Percentiles rank a stretch among this genome's conserved stretches.
phyloP scores from a whole-genome alignment of 805 yeast species.

The Ogataea nitratoaversa region DNA sequence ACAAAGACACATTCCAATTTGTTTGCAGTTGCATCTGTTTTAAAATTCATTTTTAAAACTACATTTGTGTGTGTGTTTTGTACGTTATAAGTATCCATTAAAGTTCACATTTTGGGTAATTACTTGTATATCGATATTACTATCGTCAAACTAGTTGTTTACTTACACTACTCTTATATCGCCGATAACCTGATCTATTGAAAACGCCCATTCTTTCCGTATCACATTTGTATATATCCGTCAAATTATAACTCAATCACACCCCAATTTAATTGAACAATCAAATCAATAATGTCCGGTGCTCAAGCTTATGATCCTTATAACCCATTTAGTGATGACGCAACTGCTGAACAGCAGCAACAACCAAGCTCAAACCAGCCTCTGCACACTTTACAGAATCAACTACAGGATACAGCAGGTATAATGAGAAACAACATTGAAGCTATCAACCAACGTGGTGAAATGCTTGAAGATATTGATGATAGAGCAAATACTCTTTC shows the following conservation, averaged over 20 bases:
- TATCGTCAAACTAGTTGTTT: too few relatives aligned
- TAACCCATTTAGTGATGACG: constrained; percentile 31
- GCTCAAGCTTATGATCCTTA: constrained; percentile 33
- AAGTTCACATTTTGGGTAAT: too few relatives aligned
- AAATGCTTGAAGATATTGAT: constrained; percentile 85
- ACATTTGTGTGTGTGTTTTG: too few relatives aligned
- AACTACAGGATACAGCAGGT: constrained; percentile 78
- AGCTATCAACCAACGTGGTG: constrained; percentile 93
- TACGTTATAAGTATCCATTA: too few relatives aligned
- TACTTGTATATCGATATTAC: too few relatives aligned
- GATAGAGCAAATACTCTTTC: constrained; percentile 92
- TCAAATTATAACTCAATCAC: not conserved
- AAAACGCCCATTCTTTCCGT: constrained; percentile 1
- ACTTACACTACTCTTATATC: too few relatives aligned
- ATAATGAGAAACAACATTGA: constrained; percentile 96
- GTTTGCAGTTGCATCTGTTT: too few relatives aligned
- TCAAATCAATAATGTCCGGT: constrained; percentile 22
- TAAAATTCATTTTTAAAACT: too few relatives aligned
- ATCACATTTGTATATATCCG: not conserved
- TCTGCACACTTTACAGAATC: constrained; percentile 28
- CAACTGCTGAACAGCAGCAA: constrained; percentile 23
- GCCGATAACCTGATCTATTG: not conserved
- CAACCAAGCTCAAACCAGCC: constrained; percentile 17
- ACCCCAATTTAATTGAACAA: not conserved
- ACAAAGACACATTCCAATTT: too few relatives aligned